Evolutionary conservation across 306 rosid species (phyloP).

Genomic region (Quillaja saponaria): DNA sequence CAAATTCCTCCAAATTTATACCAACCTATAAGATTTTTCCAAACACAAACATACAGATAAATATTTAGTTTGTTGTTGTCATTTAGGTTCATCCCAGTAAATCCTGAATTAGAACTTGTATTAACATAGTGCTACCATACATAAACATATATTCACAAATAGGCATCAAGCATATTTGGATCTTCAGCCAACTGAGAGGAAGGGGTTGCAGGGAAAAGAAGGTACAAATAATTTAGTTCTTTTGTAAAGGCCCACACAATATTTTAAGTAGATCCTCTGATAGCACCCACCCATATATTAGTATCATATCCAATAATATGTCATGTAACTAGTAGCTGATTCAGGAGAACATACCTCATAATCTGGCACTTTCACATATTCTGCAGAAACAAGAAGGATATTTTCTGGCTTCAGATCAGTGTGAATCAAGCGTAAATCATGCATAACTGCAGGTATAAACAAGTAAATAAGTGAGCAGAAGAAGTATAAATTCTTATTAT

Average conservation of each 20-base stretch:
- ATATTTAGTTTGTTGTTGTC: too few species aligned
- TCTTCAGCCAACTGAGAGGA: too few species aligned
- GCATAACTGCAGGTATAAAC: conserved; percentile 66
- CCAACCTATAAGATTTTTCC: too few species aligned
- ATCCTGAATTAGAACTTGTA: too few species aligned
- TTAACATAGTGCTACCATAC: too few species aligned
- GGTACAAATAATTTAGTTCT: too few species aligned
- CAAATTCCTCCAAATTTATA: background rate
- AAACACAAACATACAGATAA: too few species aligned
- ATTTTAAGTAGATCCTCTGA: background rate
- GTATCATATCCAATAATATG: background rate
- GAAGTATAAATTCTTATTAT: conserved; percentile 2
- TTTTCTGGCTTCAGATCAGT: conserved; percentile 76
- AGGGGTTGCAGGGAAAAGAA: too few species aligned
- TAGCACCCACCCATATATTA: background rate
- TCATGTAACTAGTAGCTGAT: conserved; percentile 2
- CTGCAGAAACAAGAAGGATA: conserved; percentile 48
- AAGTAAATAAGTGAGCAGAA: conserved; percentile 18
- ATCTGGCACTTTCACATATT: conserved; percentile 71
- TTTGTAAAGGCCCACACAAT: background rate
- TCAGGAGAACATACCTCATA: conserved; percentile 50
- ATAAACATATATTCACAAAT: too few species aligned
- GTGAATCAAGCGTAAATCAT: conserved; percentile 73
- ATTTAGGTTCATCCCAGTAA: too few species aligned
- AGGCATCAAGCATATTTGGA: too few species aligned